Conservation (phyloP, 257 asterid species). For the Rauvolfia tetraphylla region DNA sequence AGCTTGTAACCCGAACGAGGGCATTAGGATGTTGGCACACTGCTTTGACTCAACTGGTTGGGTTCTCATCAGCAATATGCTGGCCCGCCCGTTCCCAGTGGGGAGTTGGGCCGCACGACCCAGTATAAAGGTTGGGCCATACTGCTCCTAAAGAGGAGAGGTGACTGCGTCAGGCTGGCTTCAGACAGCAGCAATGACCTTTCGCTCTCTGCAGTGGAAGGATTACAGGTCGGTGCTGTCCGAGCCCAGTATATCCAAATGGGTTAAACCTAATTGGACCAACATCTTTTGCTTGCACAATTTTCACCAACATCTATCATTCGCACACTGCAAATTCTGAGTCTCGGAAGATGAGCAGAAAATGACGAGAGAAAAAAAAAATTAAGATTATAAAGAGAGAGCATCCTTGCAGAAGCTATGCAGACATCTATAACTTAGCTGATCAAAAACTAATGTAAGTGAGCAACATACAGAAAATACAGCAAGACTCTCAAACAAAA, state of each 20-base stretch:
- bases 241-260: background rate
- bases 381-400: too few species aligned
- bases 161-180: conserved; percentile 20
- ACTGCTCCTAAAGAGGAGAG: conserved; percentile 9
- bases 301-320: too few species aligned
- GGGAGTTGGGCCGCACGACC: background rate
- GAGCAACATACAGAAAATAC: too few species aligned
- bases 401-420: too few species aligned
- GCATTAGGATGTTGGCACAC: conserved; percentile 1
- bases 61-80: background rate
- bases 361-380: too few species aligned
- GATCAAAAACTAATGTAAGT: too few species aligned
- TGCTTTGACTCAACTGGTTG: background rate
- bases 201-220: conserved; percentile 23
- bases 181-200: conserved; percentile 24
- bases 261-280: conserved; percentile 10
- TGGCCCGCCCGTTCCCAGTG: conserved; percentile 15
- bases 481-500: too few species aligned
- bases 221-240: conserved; percentile 14
- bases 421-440: too few species aligned
- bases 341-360: too few species aligned
- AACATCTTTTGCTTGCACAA: background rate
- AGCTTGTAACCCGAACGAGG: conserved; percentile 11
- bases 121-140: background rate
- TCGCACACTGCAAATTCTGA: too few species aligned